Evolutionary conservation across 2,329 filamentous ascomycete genomes (phyloP).

Genomic region (Fusarium solani-melongenae): DNA sequence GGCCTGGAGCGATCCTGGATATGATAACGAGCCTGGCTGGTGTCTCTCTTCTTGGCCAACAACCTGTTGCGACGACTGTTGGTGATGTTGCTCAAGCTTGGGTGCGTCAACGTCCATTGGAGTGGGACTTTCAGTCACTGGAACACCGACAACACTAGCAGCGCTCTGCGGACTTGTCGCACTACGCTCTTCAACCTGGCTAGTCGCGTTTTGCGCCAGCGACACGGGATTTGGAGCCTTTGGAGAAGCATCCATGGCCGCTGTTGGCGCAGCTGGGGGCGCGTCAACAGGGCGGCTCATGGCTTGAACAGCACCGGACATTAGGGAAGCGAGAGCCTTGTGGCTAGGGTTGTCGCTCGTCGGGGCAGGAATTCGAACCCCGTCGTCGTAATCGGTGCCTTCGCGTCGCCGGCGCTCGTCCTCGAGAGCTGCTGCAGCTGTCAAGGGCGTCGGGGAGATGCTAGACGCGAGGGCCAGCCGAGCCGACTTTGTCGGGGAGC

Average conservation of each 20-base stretch:
- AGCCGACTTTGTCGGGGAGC: slow-evolving; percentile 66
- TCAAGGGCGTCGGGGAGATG: slow-evolving; percentile 60
- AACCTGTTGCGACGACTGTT: slow-evolving; percentile 51
- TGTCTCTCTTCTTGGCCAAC: slow-evolving; percentile 63
- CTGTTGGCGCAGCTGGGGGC: slow-evolving; percentile 56
- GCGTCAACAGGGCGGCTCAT: slow-evolving; percentile 69
- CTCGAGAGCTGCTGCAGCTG: slow-evolving; percentile 64
- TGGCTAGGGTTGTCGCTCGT: slow-evolving; percentile 66
- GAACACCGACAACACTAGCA: slow-evolving; percentile 54
- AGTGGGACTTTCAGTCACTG: slow-evolving; percentile 62
- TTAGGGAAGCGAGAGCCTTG: slow-evolving; percentile 63
- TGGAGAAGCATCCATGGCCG: slow-evolving; percentile 55
- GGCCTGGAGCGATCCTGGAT: slow-evolving; percentile 63
- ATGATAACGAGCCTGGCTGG: slow-evolving; percentile 63
- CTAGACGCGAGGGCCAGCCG: slow-evolving; percentile 58
- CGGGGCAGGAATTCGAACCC: slow-evolving; percentile 54
- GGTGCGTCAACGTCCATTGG: slow-evolving; percentile 65
- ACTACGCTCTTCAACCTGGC: slow-evolving; percentile 50
- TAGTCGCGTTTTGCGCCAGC: slow-evolving; percentile 48
- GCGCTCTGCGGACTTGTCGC: slow-evolving; percentile 59
- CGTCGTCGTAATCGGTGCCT: slow-evolving; percentile 51
- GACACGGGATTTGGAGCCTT: slow-evolving; percentile 50
- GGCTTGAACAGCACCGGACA: slow-evolving; percentile 62
- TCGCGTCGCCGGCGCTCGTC: slow-evolving; percentile 63
- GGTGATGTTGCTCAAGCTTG: slow-evolving; percentile 44